Conservation (phyloP, 768 basidiomycete species). For the Naganishia vishniacii region DNA sequence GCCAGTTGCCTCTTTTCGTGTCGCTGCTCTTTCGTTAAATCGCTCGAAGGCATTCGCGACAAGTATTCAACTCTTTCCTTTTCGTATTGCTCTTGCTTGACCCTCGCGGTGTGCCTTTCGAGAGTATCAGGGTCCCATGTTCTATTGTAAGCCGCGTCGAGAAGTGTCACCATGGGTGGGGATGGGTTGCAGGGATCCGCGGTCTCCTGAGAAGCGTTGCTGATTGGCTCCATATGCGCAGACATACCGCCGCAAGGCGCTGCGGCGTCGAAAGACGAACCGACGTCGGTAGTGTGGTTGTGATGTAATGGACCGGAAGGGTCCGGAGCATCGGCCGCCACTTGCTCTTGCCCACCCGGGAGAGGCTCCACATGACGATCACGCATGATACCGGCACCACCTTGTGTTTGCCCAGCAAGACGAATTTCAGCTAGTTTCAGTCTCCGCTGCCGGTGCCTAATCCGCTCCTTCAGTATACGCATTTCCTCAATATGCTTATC, state of each 20-base stretch:
- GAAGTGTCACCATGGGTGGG: neutral
- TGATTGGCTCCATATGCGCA: too few relatives aligned
- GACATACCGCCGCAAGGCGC: too few relatives aligned
- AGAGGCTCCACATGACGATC: too few relatives aligned
- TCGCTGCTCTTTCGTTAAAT: neutral
- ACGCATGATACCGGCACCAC: neutral
- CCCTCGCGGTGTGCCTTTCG: neutral
- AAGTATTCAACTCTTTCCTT: neutral
- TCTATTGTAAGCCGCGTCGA: neutral
- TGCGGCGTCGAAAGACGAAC: too few relatives aligned
- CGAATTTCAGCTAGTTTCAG: neutral
- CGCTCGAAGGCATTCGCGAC: neutral
- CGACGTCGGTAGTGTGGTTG: too few relatives aligned
- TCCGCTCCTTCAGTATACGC: neutral
- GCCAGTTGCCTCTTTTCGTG: slow-evolving; percentile 1
- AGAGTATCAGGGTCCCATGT: neutral
- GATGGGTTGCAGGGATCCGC: too few relatives aligned
- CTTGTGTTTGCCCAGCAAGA: too few relatives aligned
- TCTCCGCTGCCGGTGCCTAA: neutral
- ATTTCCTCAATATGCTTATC: neutral
- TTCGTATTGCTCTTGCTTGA: slow-evolving; percentile 1
- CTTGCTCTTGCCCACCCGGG: too few relatives aligned
- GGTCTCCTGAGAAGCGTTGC: too few relatives aligned
- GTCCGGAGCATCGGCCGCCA: too few relatives aligned
- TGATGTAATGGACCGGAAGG: too few relatives aligned